phyloP scores from a whole-genome alignment of 2,329 filamentous ascomycete genomes.

The Diaporthe sp. region DNA sequence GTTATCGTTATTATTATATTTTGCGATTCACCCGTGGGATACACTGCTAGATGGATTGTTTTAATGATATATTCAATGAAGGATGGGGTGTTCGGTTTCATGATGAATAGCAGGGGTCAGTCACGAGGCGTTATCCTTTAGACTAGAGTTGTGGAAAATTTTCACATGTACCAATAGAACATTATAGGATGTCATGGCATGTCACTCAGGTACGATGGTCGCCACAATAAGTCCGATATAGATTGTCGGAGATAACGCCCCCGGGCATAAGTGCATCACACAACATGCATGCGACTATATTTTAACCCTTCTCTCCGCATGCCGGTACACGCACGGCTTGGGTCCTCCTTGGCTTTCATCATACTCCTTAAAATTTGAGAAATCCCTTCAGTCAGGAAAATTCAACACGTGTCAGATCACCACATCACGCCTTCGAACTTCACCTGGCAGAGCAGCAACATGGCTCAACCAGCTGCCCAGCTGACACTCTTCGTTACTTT shows the following conservation, averaged over 20 bases:
- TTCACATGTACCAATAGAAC: not conserved
- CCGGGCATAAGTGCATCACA: not conserved
- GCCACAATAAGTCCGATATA: not conserved
- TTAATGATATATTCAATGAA: too few relatives aligned
- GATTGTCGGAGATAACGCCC: not conserved
- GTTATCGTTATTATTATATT: not conserved
- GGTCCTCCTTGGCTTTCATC: not conserved
- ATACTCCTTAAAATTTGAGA: not conserved
- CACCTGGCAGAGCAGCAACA: not conserved
- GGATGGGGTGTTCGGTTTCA: too few relatives aligned
- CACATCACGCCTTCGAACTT: not conserved
- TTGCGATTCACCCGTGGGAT: not conserved
- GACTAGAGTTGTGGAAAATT: not conserved
- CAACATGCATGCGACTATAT: not conserved
- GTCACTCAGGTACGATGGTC: not conserved
- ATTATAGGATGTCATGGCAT: not conserved
- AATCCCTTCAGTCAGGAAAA: not conserved
- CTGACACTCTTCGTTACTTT: slow-evolving; percentile 34
- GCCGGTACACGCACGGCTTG: not conserved
- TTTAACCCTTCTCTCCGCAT: not conserved
- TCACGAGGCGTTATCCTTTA: too few relatives aligned
- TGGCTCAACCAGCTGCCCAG: slow-evolving; percentile 6
- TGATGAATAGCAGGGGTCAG: too few relatives aligned
- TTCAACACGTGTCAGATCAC: not conserved
- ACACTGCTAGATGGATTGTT: not conserved